phyloP scores from a whole-genome alignment of 2,329 filamentous ascomycete genomes.

The Aspergillus alliaceus region DNA sequence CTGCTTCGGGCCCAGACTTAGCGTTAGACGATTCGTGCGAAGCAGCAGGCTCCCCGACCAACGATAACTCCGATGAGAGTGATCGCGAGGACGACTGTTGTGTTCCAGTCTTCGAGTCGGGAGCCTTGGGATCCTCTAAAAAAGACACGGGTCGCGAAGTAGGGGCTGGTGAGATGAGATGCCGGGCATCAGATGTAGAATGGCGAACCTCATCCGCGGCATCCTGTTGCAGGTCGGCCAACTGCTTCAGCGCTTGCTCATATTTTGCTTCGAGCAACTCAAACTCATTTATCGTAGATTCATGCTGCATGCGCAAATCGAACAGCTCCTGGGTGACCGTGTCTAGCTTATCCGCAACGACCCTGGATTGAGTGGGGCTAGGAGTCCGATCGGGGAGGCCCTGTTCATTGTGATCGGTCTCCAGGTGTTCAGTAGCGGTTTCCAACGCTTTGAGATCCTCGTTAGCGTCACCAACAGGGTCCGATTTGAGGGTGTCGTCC shows the following conservation, averaged over 20 bases:
- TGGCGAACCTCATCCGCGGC: constrained; percentile 76
- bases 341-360: constrained; percentile 90
- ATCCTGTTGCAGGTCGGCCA: constrained; percentile 80
- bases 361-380: constrained; percentile 77
- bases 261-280: constrained; percentile 85
- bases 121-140: constrained; percentile 74
- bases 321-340: constrained; percentile 87
- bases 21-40: constrained; percentile 64
- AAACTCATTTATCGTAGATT: constrained; percentile 76
- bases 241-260: constrained; percentile 76
- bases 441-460: constrained; percentile 40
- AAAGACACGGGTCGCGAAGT: constrained; percentile 71
- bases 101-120: constrained; percentile 67
- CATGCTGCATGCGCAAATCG: constrained; percentile 86
- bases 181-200: constrained; percentile 40
- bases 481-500: constrained; percentile 6
- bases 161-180: constrained; percentile 43
- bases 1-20: constrained; percentile 43
- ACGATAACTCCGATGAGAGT: constrained; percentile 91
- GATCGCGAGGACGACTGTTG: constrained; percentile 81
- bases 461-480: constrained; percentile 19
- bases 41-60: constrained; percentile 72
- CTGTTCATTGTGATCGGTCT: constrained; percentile 20
- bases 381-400: constrained; percentile 51
- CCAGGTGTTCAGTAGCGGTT: constrained; percentile 30